Base-by-base conservation (phyloP, 306 rosid genomes). In the Carpinus viminea region DNA sequence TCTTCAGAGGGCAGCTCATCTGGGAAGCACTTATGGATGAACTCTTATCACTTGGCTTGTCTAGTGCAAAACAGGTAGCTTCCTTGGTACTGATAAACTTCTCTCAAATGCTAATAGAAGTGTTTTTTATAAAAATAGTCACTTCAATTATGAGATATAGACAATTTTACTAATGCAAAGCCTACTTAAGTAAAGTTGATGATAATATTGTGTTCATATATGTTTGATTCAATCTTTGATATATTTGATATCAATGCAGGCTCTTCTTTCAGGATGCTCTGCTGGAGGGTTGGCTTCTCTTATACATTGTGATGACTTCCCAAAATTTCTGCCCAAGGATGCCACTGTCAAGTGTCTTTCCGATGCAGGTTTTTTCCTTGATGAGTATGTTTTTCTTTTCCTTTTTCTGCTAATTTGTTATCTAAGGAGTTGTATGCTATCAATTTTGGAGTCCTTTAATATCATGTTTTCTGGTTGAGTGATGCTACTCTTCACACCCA, bases 211-310 rank as follows among this genome's bases (percentile, higher is more conserved):
- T 18, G 15, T 4, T 13, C 41, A 18, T 10, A 8, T 24, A 17
- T 41, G 12, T 68, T 68, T 18, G 72, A n/a, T 41, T 41, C 7
- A 20, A 41, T 18, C 76, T 55, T 68, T 52, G 61, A 77, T 79
- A 28, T 24, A 57, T 73, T 31, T 57, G 46, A 54, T 78, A 76
- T 75, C 80, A 8, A 77, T 76, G 79, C 87, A 96, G 99, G 99
- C 98, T 75, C 89, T 96, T 83, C 91, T 96, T 83, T 90, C 98
- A 50, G 99, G 99, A 83, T 96, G 99, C 89, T 96, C 99, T 76
- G 98, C 99, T 16, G 98, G 99, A 70, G 98, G 98, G 17, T 89
- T 96, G 91, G 98, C 99, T 12, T 83, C 93, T 80, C 98, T 96
- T 78, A 83, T 96, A 84, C 98, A 96, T 75, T 96, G 99, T 79